phyloP scores from a whole-genome alignment of 768 basidiomycete species.

The Tubosaeta brunneosetosa region DNA sequence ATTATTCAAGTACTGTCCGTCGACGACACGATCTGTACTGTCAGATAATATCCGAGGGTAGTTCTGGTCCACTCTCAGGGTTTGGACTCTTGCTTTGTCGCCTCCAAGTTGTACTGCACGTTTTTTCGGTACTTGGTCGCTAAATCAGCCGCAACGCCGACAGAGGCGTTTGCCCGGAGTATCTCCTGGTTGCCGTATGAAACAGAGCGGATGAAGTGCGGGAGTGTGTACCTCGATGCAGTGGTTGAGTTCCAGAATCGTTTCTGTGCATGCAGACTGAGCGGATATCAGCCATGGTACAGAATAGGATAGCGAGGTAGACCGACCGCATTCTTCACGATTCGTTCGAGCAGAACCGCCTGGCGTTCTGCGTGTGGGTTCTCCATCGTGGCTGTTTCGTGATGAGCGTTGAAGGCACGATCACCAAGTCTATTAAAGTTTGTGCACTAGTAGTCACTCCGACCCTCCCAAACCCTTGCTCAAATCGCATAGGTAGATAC shows the following conservation, averaged over 20 bases:
- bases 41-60: no score
- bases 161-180: conserved; percentile 67
- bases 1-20: background rate
- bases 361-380: conserved; percentile 94
- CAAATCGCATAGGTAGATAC: background rate
- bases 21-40: no score
- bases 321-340: conserved; percentile 83
- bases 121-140: conserved; percentile 88
- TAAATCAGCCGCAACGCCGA: conserved; percentile 79
- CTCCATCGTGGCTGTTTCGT: conserved; percentile 55
- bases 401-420: background rate
- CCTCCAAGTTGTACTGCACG: conserved; percentile 87
- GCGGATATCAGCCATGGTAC: background rate
- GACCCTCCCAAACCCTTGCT: conserved; percentile 19
- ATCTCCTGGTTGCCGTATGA: conserved; percentile 53
- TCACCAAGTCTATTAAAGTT: background rate
- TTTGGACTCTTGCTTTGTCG: conserved; percentile 42
- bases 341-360: conserved; percentile 83
- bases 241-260: conserved; percentile 82
- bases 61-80: background rate
- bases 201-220: background rate
- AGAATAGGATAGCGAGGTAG: background rate
- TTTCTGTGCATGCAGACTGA: conserved; percentile 91
- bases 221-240: conserved; percentile 64
- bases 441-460: background rate